phyloP scores from a whole-genome alignment of 345 rosid species.

The Rhodamnia argentea region DNA sequence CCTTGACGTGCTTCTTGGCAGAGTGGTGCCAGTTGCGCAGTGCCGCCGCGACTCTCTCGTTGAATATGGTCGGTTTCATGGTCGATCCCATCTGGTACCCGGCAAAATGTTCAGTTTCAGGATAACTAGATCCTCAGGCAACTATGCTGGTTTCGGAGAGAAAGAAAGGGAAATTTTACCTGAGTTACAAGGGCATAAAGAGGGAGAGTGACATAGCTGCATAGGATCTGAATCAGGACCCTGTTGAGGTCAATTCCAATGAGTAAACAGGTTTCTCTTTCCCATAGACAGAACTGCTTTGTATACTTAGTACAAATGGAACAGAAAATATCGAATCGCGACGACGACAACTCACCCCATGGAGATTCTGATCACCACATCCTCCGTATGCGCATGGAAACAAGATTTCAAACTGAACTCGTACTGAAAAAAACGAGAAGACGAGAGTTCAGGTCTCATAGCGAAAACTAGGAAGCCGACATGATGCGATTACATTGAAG shows the following conservation, averaged over 20 bases:
- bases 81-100: slow-evolving; percentile 71
- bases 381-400: slow-evolving; percentile 38
- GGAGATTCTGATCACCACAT: slow-evolving; percentile 52
- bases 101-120: not conserved
- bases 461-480: not conserved
- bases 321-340: not conserved
- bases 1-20: slow-evolving; percentile 60
- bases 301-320: not conserved
- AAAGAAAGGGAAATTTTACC: slow-evolving; percentile 10
- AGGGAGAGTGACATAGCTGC: slow-evolving; percentile 96
- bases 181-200: slow-evolving; percentile 90
- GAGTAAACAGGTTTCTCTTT: not conserved
- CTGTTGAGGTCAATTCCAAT: slow-evolving; percentile 17
- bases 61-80: slow-evolving; percentile 83
- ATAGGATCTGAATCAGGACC: slow-evolving; percentile 64
- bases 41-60: slow-evolving; percentile 58
- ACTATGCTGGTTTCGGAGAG: not conserved
- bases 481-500: not conserved
- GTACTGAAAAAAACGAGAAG: slow-evolving; percentile 27
- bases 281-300: not conserved
- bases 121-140: not conserved
- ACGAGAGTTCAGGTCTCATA: not conserved
- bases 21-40: slow-evolving; percentile 66
- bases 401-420: slow-evolving; percentile 47
- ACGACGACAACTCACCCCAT: slow-evolving; percentile 55